Evolutionary conservation across 1,139 yeast species (phyloP).

Genomic region (Pichia sp.): DNA sequence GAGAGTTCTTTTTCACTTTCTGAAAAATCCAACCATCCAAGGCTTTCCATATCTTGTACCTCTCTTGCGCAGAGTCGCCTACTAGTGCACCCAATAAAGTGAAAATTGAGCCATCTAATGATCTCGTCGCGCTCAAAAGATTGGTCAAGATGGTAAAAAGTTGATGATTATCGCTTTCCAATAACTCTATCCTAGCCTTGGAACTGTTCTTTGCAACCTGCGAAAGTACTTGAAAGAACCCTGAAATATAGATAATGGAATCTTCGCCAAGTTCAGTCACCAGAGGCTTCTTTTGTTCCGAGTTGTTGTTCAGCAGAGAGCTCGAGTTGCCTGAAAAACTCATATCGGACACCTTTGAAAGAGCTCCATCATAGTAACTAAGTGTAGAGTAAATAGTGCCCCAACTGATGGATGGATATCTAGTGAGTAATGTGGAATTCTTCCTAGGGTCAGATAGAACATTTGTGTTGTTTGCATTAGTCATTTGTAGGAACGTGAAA

Average conservation of each 20-base stretch:
- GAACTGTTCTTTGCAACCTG: slow-evolving; percentile 40
- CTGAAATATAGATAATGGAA: slow-evolving; percentile 66
- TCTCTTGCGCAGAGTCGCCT: slow-evolving; percentile 35
- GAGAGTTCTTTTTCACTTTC: slow-evolving; percentile 23
- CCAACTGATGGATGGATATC: slow-evolving; percentile 27
- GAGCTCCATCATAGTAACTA: slow-evolving; percentile 21
- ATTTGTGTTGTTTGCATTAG: slow-evolving; percentile 17
- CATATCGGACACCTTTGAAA: slow-evolving; percentile 6
- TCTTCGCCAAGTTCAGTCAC: slow-evolving; percentile 69
- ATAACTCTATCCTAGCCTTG: slow-evolving; percentile 32
- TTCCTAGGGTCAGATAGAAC: slow-evolving; percentile 9
- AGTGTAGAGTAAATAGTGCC: slow-evolving; percentile 27
- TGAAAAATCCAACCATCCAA: slow-evolving; percentile 72
- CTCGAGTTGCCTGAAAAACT: not conserved
- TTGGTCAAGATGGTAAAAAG: slow-evolving; percentile 35
- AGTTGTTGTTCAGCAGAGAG: not conserved
- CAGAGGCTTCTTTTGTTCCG: slow-evolving; percentile 14
- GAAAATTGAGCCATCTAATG: slow-evolving; percentile 47
- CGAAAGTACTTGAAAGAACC: slow-evolving; percentile 54
- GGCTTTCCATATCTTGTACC: slow-evolving; percentile 57
- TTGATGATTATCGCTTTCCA: slow-evolving; percentile 27
- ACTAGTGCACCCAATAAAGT: slow-evolving; percentile 47
- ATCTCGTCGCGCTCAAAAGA: slow-evolving; percentile 43
- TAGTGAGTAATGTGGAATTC: slow-evolving; percentile 18
- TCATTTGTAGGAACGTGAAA: slow-evolving; percentile 31